phyloP scores from a whole-genome alignment of 129 eudicot species.

The Flaveria trinervia region DNA sequence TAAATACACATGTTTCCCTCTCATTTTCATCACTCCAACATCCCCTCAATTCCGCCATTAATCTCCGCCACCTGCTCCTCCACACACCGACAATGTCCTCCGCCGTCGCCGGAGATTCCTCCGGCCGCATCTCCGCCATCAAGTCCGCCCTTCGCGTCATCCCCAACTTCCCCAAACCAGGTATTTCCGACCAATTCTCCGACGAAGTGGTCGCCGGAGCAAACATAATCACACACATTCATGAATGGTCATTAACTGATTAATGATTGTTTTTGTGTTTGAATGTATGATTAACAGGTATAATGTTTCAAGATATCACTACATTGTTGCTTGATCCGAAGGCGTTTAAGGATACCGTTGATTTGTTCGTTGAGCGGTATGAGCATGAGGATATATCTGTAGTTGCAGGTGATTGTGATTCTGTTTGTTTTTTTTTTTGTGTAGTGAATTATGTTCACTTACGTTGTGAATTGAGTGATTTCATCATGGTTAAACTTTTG shows the following conservation, averaged over 20 bases:
- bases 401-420: slow-evolving; percentile 71
- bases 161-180: slow-evolving; percentile 93
- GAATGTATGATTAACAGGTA: slow-evolving; percentile 47
- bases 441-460: slow-evolving; percentile 2
- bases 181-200: slow-evolving; percentile 24
- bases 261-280: neutral
- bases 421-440: neutral
- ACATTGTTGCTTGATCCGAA: slow-evolving; percentile 76
- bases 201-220: neutral
- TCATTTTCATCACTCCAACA: slow-evolving; percentile 24
- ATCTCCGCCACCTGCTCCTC: slow-evolving; percentile 27
- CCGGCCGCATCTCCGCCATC: slow-evolving; percentile 50
- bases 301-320: slow-evolving; percentile 89
- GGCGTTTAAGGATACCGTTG: slow-evolving; percentile 80
- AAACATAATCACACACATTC: slow-evolving; percentile 15
- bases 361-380: slow-evolving; percentile 85
- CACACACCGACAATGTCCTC: slow-evolving; percentile 29
- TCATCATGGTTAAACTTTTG: slow-evolving; percentile 27
- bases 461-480: slow-evolving; percentile 18
- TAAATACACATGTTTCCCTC: slow-evolving; percentile 36
- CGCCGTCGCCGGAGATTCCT: slow-evolving; percentile 24
- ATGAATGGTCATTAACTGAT: neutral
- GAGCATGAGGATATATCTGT: slow-evolving; percentile 59
- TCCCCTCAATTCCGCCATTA: slow-evolving; percentile 32
- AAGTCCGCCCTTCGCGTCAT: slow-evolving; percentile 71